phyloP scores from a whole-genome alignment of 2,329 filamentous ascomycete genomes.

The Paecilomyces dactylethromorphus region DNA sequence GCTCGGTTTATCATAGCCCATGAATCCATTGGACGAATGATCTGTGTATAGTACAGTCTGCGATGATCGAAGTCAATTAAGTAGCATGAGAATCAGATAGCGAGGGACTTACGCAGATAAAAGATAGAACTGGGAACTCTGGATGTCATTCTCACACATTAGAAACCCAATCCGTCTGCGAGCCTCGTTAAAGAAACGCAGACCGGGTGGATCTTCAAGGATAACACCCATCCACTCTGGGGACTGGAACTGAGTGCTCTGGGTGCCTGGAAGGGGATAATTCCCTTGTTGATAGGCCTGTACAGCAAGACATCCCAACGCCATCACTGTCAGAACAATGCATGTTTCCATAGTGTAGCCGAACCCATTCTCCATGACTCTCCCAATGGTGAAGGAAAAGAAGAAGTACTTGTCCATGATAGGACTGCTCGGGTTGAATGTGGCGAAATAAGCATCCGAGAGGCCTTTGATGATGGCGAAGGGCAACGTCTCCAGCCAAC shows the following conservation, averaged over 20 bases:
- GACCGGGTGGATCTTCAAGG: conserved; percentile 36
- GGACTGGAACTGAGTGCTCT: conserved; percentile 26
- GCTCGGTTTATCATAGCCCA: conserved; percentile 50
- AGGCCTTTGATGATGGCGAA: conserved; percentile 45
- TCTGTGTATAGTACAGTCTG: conserved; percentile 45
- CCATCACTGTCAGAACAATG: conserved; percentile 45
- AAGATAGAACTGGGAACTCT: conserved; percentile 48
- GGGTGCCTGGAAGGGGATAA: conserved; percentile 37
- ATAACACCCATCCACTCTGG: conserved; percentile 33
- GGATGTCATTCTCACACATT: conserved; percentile 45
- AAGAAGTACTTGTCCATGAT: conserved; percentile 48
- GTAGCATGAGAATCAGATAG: background rate
- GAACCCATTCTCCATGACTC: conserved; percentile 45
- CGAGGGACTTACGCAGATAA: conserved; percentile 36
- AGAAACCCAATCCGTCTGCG: conserved; percentile 47
- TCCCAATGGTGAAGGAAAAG: conserved; percentile 43
- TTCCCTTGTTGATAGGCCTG: conserved; percentile 45
- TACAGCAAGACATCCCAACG: conserved; percentile 46
- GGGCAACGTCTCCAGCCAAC: conserved; percentile 43
- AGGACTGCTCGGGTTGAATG: conserved; percentile 48
- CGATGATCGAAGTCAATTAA: background rate
- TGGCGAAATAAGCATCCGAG: conserved; percentile 49
- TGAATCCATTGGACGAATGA: conserved; percentile 47
- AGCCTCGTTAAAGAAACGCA: conserved; percentile 51
- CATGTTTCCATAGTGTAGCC: conserved; percentile 48